Conservation (phyloP, 148 eudicot genomes). For the Rhododendron ovatum region DNA sequence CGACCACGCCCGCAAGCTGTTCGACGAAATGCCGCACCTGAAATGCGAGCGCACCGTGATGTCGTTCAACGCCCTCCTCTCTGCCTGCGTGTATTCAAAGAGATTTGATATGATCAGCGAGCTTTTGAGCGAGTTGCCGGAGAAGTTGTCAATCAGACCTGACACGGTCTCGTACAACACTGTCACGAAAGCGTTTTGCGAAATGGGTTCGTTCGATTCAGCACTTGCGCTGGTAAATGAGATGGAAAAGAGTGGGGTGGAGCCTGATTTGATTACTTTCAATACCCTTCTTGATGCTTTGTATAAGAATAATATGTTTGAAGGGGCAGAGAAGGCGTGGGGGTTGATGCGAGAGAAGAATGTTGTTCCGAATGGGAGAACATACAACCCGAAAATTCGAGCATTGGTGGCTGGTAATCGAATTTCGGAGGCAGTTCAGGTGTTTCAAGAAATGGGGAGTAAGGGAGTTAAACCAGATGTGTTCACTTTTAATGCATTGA, state of each 20-base stretch:
- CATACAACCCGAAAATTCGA: constrained; percentile 34
- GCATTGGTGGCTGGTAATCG: constrained; percentile 20
- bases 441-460: constrained; percentile 26
- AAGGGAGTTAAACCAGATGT: constrained; percentile 11
- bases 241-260: constrained; percentile 45
- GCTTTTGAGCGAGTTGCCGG: constrained; percentile 30
- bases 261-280: constrained; percentile 27
- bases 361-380: constrained; percentile 31
- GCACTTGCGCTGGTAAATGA: constrained; percentile 28
- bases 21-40: constrained; percentile 63
- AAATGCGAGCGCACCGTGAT: constrained; percentile 39
- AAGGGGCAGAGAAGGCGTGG: constrained; percentile 45
- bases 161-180: constrained; percentile 52
- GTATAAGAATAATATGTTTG: constrained; percentile 25
- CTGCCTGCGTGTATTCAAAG: constrained; percentile 43
- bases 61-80: constrained; percentile 57
- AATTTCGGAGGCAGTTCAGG: constrained; percentile 1
- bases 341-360: constrained; percentile 31
- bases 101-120: constrained; percentile 32
- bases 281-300: constrained; percentile 34
- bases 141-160: constrained; percentile 30
- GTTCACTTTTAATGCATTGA: constrained; percentile 26
- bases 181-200: constrained; percentile 33
- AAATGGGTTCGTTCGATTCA: constrained; percentile 30
- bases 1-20: constrained; percentile 53